Evolutionary conservation across 805 yeast species (phyloP).

Genomic region (Yamadazyma sp.): DNA sequence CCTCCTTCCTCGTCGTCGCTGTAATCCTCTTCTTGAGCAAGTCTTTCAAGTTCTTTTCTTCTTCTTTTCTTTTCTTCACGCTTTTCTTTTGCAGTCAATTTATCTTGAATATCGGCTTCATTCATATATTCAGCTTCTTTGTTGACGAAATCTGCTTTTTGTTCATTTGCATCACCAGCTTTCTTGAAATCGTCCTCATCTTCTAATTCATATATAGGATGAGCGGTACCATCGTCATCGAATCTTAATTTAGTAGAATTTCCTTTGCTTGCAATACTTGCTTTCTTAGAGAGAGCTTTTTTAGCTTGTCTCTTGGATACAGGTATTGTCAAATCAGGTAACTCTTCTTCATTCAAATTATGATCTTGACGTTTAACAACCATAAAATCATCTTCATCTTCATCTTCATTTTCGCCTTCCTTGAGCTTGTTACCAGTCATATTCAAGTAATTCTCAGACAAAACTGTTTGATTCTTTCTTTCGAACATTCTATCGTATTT

Average conservation of each 20-base stretch:
- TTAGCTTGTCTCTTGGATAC: constrained; percentile 82
- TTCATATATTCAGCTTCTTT: constrained; percentile 71
- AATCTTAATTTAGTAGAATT: constrained; percentile 76
- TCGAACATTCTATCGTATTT: constrained; percentile 95
- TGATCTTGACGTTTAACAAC: constrained; percentile 77
- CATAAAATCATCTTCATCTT: constrained; percentile 71
- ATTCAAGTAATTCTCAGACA: constrained; percentile 83
- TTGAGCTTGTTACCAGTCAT: constrained; percentile 49
- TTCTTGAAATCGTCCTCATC: constrained; percentile 82
- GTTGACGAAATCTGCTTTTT: constrained; percentile 62
- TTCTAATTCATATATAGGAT: constrained; percentile 86
- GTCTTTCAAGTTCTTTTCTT: constrained; percentile 75
- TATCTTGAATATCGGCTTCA: constrained; percentile 73
- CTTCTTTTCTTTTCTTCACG: constrained; percentile 84
- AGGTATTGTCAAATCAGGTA: constrained; percentile 59
- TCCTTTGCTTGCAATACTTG: constrained; percentile 56
- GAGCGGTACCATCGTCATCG: constrained; percentile 94
- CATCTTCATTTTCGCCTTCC: constrained; percentile 15
- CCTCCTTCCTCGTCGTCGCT: constrained; percentile 27
- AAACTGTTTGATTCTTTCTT: constrained; percentile 86
- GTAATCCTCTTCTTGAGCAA: constrained; percentile 38
- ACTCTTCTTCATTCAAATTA: constrained; percentile 57
- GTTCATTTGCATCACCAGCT: constrained; percentile 66
- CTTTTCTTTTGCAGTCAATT: constrained; percentile 70
- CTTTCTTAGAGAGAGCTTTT: constrained; percentile 84